phyloP scores from a whole-genome alignment of 768 basidiomycete genomes.

The Boletus bicolor region DNA sequence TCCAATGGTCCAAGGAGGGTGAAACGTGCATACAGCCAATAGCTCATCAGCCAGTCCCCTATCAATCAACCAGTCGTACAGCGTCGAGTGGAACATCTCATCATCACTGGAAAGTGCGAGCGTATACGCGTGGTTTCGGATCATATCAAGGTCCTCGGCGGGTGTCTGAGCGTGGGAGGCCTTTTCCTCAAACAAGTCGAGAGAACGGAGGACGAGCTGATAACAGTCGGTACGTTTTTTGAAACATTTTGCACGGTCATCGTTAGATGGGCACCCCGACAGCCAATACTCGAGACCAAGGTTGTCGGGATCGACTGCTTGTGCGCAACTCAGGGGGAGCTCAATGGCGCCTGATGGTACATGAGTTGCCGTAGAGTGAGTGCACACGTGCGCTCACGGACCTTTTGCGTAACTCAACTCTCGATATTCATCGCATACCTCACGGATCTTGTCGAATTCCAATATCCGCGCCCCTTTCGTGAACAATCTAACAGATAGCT shows the following conservation, averaged over 20 bases:
- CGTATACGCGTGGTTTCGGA: constrained; percentile 83
- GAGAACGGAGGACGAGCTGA: constrained; percentile 75
- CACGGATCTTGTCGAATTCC: constrained; percentile 78
- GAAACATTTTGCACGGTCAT: constrained; percentile 55
- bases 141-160: constrained; percentile 58
- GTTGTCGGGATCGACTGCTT: constrained; percentile 71
- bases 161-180: constrained; percentile 35
- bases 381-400: constrained; percentile 28
- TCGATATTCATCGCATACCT: constrained; percentile 88
- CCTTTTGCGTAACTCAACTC: constrained; percentile 81
- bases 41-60: constrained; percentile 82
- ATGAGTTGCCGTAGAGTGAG: not conserved
- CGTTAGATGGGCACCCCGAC: constrained; percentile 54
- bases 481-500: constrained; percentile 59
- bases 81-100: constrained; percentile 87
- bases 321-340: constrained; percentile 81
- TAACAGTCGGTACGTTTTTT: constrained; percentile 73
- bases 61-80: constrained; percentile 92
- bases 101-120: constrained; percentile 83
- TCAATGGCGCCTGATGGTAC: constrained; percentile 66
- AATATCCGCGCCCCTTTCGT: constrained; percentile 83
- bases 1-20: not conserved
- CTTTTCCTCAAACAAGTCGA: constrained; percentile 75
- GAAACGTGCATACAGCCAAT: constrained; percentile 64
- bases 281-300: constrained; percentile 76